phyloP scores from a whole-genome alignment of 495 filamentous ascomycete genomes.

The Thozetella sp. region DNA sequence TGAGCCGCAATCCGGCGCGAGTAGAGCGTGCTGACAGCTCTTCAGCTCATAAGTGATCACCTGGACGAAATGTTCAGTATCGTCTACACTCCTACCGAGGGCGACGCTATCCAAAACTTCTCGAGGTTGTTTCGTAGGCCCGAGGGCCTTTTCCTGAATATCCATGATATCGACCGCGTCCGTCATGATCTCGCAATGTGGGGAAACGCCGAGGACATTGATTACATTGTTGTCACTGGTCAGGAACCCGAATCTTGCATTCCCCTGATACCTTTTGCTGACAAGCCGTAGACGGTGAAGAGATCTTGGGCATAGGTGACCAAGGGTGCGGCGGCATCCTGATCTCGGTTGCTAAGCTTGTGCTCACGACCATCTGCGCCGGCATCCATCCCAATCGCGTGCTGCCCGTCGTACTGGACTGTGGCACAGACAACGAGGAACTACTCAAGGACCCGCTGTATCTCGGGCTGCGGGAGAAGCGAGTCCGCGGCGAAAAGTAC shows the following conservation, averaged over 20 bases:
- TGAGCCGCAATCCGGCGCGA: background rate
- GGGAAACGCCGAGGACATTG: constrained; percentile 71
- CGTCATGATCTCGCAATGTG: constrained; percentile 67
- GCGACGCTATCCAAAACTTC: constrained; percentile 87
- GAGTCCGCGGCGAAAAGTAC: constrained; percentile 73
- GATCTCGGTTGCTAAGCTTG: constrained; percentile 83
- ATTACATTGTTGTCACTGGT: constrained; percentile 89
- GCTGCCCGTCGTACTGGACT: constrained; percentile 83
- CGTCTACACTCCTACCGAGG: constrained; percentile 90
- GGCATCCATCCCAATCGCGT: constrained; percentile 82
- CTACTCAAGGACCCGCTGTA: constrained; percentile 82
- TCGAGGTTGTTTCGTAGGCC: constrained; percentile 77
- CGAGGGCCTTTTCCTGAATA: constrained; percentile 66
- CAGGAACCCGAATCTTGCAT: background rate
- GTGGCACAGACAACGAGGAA: constrained; percentile 80
- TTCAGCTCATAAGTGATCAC: constrained; percentile 43
- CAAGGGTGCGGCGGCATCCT: constrained; percentile 89
- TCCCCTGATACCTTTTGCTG: background rate
- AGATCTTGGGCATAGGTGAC: constrained; percentile 89
- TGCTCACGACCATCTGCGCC: constrained; percentile 80
- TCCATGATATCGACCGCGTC: constrained; percentile 58
- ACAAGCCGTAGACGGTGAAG: constrained; percentile 34
- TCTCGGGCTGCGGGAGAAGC: constrained; percentile 68
- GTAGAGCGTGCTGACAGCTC: background rate
- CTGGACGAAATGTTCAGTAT: constrained; percentile 81